Evolutionary conservation across 2,329 filamentous ascomycete genomes (phyloP).

Genomic region (Pyrenochaeta sp.): DNA sequence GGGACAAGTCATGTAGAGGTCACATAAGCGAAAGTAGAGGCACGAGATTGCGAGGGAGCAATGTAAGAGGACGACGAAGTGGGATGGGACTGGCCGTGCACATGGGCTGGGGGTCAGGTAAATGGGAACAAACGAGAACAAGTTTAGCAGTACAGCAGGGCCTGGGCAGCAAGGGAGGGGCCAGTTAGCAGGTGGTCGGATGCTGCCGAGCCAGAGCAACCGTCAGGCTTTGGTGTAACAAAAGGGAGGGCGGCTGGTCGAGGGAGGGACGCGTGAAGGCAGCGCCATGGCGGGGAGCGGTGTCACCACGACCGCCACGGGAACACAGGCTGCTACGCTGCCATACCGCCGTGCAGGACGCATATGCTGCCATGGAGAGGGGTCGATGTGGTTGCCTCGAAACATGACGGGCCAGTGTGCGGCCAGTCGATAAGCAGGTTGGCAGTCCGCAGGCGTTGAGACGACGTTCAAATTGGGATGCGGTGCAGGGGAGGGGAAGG

Average conservation of each 20-base stretch:
- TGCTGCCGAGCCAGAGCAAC: constrained; percentile 35
- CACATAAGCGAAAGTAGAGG: constrained; percentile 38
- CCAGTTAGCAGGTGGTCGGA: constrained; percentile 34
- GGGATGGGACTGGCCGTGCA: constrained; percentile 26
- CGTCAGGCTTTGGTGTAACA: constrained; percentile 35
- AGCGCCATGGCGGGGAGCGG: constrained; percentile 29
- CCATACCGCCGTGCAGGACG: constrained; percentile 29
- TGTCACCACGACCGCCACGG: constrained; percentile 40
- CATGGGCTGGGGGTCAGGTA: constrained; percentile 25
- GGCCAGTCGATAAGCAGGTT: constrained; percentile 14
- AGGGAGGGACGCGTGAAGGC: constrained; percentile 34
- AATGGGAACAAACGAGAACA: constrained; percentile 29
- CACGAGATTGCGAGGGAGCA: constrained; percentile 26
- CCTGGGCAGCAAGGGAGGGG: constrained; percentile 40
- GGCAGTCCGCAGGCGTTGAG: too few relatives aligned
- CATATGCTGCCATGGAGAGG: constrained; percentile 25
- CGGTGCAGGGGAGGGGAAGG: constrained; percentile 10
- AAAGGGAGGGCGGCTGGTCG: constrained; percentile 30
- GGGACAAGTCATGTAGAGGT: constrained; percentile 33
- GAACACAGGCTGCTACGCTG: constrained; percentile 45
- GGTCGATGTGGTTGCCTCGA: constrained; percentile 17
- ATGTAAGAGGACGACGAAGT: constrained; percentile 31
- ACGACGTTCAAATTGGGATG: too few relatives aligned
- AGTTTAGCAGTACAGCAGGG: constrained; percentile 31
- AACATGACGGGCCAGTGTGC: constrained; percentile 16